Base-by-base conservation (phyloP, 805 yeast species). In the Clavispora vitiphila region DNA sequence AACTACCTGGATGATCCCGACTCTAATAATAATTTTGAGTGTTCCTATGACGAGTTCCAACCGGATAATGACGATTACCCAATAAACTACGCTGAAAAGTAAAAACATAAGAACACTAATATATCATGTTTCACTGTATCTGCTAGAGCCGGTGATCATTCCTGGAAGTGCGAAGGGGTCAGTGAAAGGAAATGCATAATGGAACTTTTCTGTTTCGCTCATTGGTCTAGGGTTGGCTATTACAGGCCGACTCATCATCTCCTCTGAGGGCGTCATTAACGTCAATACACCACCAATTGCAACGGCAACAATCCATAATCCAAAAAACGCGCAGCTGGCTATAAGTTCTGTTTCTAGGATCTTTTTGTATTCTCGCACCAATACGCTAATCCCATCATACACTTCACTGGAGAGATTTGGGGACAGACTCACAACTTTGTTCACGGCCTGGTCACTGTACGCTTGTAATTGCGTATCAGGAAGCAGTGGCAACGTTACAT, bases 301-400 rank as follows among this genome's bases (percentile, higher is more conserved):
- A 10, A 23, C 18, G 8, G 25, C 19, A 4, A 36, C n/a, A 3
- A 39, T 6, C 46, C 46, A 42, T 10, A 35, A 18, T 4, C 46
- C 46, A 10, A 30, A 8, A 14, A 42, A 31, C 7, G 26, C 37
- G 15, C 42, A 24, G 11, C 34, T 32, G 32, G 31, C 26, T 4
- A 39, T 24, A 15, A 42, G 35, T 14, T 42, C 46, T 5, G 11
- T 18, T 31, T 15, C 14, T 5, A 42, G 21, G 12, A n/a, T 25
- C 8, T 21, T 12, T n/a, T 24, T 24, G 39, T 37, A 37, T 8
- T 15, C 20, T 8, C 15, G 21, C n/a, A 37, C 26, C 26, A 37
- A 37, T 8, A 12, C 5, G 8, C 16, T 8, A 7, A 23, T 12
- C 81, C 60, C 32, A 68, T 51, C 0, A 95, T 95, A 1, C 87